A percentile compares a stretch with the other conserved stretches of the same genome.
Evolutionary conservation across 495 filamentous ascomycete species (phyloP).

Genomic region (Tetracladium marchalianum): DNA sequence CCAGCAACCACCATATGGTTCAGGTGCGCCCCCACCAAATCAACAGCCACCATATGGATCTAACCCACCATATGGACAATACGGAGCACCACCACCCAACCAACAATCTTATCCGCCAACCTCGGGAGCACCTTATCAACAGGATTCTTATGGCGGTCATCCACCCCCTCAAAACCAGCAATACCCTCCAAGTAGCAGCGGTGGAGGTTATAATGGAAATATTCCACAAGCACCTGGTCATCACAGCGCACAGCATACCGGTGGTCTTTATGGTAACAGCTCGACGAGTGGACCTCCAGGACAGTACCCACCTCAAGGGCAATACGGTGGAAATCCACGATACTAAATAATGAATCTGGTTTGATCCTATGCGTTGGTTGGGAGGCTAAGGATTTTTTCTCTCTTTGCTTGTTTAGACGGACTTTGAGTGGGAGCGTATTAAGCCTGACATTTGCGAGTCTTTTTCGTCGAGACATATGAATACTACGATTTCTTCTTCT

Average conservation of each 20-base stretch:
- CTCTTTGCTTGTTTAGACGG: too few species aligned
- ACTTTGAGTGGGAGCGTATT: too few species aligned
- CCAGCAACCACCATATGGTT: conserved; percentile 5
- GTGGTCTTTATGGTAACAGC: conserved; percentile 22
- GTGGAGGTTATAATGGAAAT: conserved; percentile 2
- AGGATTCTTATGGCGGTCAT: conserved; percentile 8
- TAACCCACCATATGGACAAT: conserved; percentile 16
- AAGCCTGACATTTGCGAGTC: too few species aligned
- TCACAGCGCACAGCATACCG: conserved; percentile 11
- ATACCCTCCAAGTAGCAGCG: conserved; percentile 17
- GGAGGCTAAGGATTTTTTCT: too few species aligned
- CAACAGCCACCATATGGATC: conserved; percentile 7
- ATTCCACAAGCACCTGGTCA: conserved; percentile 5
- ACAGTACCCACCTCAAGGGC: conserved; percentile 1
- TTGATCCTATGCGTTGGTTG: too few species aligned
- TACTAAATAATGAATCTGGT: too few species aligned
- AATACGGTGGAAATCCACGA: conserved; percentile 5
- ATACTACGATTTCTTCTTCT: conserved; percentile 21
- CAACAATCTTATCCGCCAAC: conserved; percentile 15
- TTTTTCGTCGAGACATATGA: neutral
- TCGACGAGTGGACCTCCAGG: too few species aligned
- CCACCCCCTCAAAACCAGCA: conserved; percentile 20
- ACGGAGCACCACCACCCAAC: conserved; percentile 15
- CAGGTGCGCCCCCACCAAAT: conserved; percentile 1
- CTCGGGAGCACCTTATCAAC: conserved; percentile 13